Conservation (phyloP, 805 yeast genomes). For the Starmerella sirachaensis region DNA sequence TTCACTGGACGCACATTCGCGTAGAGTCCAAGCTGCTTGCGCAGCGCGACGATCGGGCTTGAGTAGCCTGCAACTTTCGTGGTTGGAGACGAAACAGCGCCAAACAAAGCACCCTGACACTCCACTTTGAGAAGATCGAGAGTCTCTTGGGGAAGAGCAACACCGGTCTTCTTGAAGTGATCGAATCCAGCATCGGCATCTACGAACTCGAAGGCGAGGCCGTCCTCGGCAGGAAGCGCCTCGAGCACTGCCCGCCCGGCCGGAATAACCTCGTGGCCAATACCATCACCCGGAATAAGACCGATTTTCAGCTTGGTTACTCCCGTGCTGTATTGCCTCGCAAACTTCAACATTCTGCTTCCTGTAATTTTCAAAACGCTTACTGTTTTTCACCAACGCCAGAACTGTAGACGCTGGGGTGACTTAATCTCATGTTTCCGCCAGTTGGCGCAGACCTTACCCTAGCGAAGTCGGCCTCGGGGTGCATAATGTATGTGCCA, state of each 20-base stretch:
- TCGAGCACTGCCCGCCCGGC: conserved; percentile 85
- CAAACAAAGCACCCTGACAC: conserved; percentile 96
- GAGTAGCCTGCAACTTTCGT: conserved; percentile 92
- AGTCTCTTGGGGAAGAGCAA: conserved; percentile 89
- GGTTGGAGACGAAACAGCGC: conserved; percentile 91
- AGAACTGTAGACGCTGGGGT: too few species aligned
- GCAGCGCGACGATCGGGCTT: conserved; percentile 95
- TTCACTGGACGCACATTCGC: conserved; percentile 98
- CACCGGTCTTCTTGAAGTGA: conserved; percentile 85
- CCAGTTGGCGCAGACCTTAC: not conserved
- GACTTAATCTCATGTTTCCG: not conserved
- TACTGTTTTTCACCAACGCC: too few species aligned
- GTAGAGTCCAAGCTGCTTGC: conserved; percentile 86
- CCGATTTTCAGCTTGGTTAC: conserved; percentile 31
- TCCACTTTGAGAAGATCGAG: conserved; percentile 60
- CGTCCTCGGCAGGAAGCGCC: conserved; percentile 52
- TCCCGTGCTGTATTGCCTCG: conserved; percentile 10
- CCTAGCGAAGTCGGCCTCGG: too few species aligned
- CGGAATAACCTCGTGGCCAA: conserved; percentile 95
- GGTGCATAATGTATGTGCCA: too few species aligned
- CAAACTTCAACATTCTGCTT: conserved; percentile 7
- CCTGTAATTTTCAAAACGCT: not conserved
- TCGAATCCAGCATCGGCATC: conserved; percentile 91
- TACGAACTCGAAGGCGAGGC: conserved; percentile 72
- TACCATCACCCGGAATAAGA: conserved; percentile 96